phyloP scores from a whole-genome alignment of 805 yeast genomes.

The Schizosaccharomyces osmophilus region DNA sequence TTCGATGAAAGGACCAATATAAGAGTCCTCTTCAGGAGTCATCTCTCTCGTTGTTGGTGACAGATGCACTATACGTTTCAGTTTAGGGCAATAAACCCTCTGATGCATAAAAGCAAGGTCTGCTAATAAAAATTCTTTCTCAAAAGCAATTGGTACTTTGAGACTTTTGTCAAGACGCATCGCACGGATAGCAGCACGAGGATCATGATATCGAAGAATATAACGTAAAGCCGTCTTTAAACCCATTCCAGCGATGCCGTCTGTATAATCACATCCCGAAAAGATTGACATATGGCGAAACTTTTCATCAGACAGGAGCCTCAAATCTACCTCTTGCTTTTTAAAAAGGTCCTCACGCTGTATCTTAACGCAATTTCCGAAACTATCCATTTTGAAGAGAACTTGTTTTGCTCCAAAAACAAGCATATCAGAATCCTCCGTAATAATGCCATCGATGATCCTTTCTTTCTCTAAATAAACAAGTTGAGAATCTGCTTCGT shows the following conservation, averaged over 20 bases:
- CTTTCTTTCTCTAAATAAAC: constrained; percentile 62
- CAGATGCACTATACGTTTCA: constrained; percentile 18
- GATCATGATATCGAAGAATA: constrained; percentile 25
- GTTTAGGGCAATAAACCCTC: constrained; percentile 54
- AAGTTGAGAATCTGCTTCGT: constrained; percentile 94
- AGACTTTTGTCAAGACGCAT: constrained; percentile 37
- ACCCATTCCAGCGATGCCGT: constrained; percentile 65
- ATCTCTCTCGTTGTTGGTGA: background rate
- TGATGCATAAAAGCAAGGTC: constrained; percentile 61
- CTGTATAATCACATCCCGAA: constrained; percentile 92
- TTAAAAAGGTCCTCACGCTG: constrained; percentile 27
- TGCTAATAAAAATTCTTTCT: constrained; percentile 39
- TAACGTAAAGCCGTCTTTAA: constrained; percentile 45
- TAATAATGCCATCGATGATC: constrained; percentile 56
- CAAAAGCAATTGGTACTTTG: constrained; percentile 31
- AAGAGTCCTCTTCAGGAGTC: background rate
- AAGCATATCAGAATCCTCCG: constrained; percentile 84
- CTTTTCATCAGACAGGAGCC: constrained; percentile 28
- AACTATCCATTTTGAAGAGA: constrained; percentile 54
- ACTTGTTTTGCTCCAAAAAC: constrained; percentile 62
- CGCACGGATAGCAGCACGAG: constrained; percentile 32
- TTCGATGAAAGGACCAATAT: constrained; percentile 13
- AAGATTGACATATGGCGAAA: constrained; percentile 56
- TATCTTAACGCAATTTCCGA: constrained; percentile 48
- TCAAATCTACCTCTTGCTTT: constrained; percentile 25